Percentiles rank a stretch among this genome's conserved stretches.
phyloP scores from a whole-genome alignment of 176 grass and related monocot species.

The Phoenix roebelenii region DNA sequence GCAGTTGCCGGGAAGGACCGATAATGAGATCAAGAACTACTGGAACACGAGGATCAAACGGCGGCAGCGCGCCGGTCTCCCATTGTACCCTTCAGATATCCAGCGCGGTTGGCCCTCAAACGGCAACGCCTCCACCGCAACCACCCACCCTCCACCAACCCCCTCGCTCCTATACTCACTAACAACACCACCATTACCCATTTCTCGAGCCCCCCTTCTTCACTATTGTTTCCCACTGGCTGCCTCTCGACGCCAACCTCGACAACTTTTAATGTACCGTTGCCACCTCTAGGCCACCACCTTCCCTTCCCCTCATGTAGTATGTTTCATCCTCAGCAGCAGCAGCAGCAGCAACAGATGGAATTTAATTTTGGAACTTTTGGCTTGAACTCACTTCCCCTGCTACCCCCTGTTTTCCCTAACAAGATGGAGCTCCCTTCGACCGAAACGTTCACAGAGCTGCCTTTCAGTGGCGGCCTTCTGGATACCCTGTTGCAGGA shows the following conservation, averaged over 20 bases:
- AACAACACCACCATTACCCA: not conserved
- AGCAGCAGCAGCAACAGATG: conserved; percentile 6
- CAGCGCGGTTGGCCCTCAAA: conserved; percentile 24
- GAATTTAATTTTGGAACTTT: not conserved
- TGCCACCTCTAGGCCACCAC: too few relatives aligned
- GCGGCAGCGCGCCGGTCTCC: conserved; percentile 46
- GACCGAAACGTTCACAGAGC: conserved; percentile 25
- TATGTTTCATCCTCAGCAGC: conserved; percentile 10
- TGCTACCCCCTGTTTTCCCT: conserved; percentile 11
- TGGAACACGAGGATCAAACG: conserved; percentile 84
- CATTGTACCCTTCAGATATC: conserved; percentile 55
- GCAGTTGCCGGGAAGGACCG: conserved; percentile 67
- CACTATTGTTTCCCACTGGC: too few relatives aligned
- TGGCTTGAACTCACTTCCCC: not conserved
- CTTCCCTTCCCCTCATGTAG: too few relatives aligned
- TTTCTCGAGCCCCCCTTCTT: not conserved
- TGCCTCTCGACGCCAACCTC: too few relatives aligned
- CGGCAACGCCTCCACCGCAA: conserved; percentile 18
- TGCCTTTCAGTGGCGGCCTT: conserved; percentile 8
- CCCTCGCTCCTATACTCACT: too few relatives aligned
- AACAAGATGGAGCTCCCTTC: conserved; percentile 28
- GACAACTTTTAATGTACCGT: too few relatives aligned
- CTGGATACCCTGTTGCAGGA: conserved; percentile 28
- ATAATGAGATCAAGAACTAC: conserved; percentile 94
- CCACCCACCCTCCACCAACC: conserved; percentile 7